A percentile compares a stretch with the other conserved stretches of the same genome.
Evolutionary conservation across 306 rosid genomes (phyloP).

Genomic region (Prunus mira): DNA sequence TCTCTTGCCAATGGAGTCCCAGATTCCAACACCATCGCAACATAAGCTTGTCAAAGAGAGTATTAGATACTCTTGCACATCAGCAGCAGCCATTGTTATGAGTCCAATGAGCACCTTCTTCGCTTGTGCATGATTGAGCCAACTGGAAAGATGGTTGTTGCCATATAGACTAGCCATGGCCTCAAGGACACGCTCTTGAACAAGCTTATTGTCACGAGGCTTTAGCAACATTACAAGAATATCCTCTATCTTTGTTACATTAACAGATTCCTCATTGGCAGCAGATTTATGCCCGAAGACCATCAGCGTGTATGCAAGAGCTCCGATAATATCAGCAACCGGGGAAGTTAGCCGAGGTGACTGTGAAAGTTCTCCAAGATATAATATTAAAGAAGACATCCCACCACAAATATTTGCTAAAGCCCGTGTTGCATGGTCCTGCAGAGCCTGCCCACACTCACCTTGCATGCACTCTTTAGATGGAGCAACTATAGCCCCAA

Average conservation of each 20-base stretch:
- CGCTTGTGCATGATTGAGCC: slow-evolving; percentile 69
- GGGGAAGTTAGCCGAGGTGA: slow-evolving; percentile 75
- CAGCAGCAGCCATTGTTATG: slow-evolving; percentile 77
- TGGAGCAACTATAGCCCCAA: slow-evolving; percentile 96
- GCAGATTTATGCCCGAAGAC: slow-evolving; percentile 62
- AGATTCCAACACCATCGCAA: slow-evolving; percentile 63
- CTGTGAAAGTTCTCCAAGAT: slow-evolving; percentile 89
- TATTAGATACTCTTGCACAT: slow-evolving; percentile 77
- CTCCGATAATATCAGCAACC: slow-evolving; percentile 90
- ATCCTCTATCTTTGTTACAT: slow-evolving; percentile 71
- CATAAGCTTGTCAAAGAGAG: slow-evolving; percentile 78
- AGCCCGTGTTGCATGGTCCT: slow-evolving; percentile 78
- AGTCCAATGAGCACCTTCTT: slow-evolving; percentile 88
- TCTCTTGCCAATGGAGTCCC: slow-evolving; percentile 90
- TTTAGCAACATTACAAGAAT: slow-evolving; percentile 72
- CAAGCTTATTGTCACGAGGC: slow-evolving; percentile 69
- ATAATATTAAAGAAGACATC: slow-evolving; percentile 72
- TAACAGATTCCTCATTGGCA: slow-evolving; percentile 49
- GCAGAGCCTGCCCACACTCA: slow-evolving; percentile 68
- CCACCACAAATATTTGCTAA: slow-evolving; percentile 94
- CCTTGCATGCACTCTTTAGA: slow-evolving; percentile 94
- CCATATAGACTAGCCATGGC: slow-evolving; percentile 97
- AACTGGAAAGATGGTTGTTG: slow-evolving; percentile 65
- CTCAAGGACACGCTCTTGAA: slow-evolving; percentile 94
- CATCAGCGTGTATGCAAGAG: slow-evolving; percentile 91